Conservation (phyloP, 345 rosid genomes). For the Eucalyptus fibrosa region DNA sequence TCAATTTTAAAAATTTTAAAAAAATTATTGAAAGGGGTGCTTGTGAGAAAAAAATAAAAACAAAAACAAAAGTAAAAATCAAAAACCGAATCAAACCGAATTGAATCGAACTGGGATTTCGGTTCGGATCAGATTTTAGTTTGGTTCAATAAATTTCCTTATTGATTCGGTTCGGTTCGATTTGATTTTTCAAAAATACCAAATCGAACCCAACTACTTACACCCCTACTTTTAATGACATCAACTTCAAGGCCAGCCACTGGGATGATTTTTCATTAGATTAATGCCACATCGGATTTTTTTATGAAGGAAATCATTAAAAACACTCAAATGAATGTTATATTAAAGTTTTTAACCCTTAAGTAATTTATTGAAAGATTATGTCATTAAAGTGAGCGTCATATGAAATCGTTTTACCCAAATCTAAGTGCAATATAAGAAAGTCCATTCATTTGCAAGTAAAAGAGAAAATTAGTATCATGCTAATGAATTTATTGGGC, state of each 20-base stretch:
- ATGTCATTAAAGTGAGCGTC: too few relatives aligned
- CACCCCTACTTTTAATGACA: neutral
- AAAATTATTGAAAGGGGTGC: too few relatives aligned
- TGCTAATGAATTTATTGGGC: neutral
- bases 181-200: accelerated
- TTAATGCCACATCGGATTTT: neutral
- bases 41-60: too few relatives aligned
- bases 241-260: neutral
- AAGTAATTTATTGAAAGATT: too few relatives aligned
- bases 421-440: too few relatives aligned
- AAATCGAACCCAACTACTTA: accelerated
- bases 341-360: too few relatives aligned
- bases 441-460: too few relatives aligned
- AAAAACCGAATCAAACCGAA: accelerated
- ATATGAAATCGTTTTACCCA: too few relatives aligned
- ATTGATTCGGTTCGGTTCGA: accelerated
- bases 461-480: neutral
- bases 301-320: neutral
- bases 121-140: too few relatives aligned
- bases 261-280: neutral
- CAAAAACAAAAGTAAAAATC: too few relatives aligned
- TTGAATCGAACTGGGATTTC: too few relatives aligned
- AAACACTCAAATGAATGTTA: neutral
- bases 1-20: accelerated
- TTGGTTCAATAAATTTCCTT: too few relatives aligned